These are phyloP conservation scores for Cytospora piceicola DNA, from an alignment of 2,329 filamentous ascomycete species.

Conservation along the genomic window DNA sequence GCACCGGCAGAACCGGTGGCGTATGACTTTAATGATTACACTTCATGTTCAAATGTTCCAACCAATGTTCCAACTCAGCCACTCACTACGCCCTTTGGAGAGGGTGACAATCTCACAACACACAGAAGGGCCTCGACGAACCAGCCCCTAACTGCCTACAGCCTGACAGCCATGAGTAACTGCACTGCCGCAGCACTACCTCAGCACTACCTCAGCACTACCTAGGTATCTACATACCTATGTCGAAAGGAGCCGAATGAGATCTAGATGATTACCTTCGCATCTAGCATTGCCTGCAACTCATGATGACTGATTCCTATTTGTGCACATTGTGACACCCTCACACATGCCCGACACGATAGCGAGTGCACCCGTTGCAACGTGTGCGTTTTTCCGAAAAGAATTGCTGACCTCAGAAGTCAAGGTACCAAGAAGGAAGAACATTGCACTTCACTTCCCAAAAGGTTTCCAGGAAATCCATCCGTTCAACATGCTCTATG, in stretches of 20 bases:
- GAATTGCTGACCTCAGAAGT: conserved; percentile 2
- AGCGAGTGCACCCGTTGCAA: background rate
- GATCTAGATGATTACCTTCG: conserved; percentile 3
- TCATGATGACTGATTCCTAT: conserved; percentile 5
- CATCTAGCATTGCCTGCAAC: conserved; percentile 6
- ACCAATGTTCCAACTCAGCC: background rate
- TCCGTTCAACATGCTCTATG: background rate
- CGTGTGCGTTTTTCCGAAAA: background rate
- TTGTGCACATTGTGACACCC: conserved; percentile 25
- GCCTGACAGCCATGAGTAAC: conserved; percentile 4
- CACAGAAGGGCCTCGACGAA: background rate
- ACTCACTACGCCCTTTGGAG: background rate
- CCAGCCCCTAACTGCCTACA: conserved; percentile 2
- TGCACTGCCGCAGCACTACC: background rate
- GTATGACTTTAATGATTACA: background rate
- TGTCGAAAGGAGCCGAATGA: conserved; percentile 3
- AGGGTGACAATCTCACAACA: background rate
- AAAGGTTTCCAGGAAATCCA: background rate
- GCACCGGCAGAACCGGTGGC: background rate
- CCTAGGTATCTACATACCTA: conserved; percentile 13
- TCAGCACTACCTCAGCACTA: conserved; percentile 7
- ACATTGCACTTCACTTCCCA: background rate
- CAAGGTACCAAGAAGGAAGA: background rate
- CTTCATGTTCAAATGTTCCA: background rate
- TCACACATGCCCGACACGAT: conserved; percentile 24